Evolutionary conservation across 192 early-diverging fungal species (phyloP).

Genomic region (Coemansia sp.): DNA sequence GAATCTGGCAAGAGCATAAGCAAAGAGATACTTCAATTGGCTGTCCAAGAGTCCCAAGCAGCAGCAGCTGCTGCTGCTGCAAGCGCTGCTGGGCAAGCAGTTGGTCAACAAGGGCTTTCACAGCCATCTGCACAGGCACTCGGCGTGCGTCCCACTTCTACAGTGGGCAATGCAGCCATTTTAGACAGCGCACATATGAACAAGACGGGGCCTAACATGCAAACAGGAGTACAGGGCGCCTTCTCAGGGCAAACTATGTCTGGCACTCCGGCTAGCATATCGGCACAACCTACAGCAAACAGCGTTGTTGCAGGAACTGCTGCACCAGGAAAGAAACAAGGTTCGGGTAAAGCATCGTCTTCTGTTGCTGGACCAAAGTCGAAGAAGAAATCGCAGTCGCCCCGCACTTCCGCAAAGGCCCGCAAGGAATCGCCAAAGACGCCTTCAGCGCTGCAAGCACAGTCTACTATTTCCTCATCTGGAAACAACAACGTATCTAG

Average conservation of each 20-base stretch:
- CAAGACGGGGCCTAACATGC: neutral
- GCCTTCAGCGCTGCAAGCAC: neutral
- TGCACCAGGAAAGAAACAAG: conserved; percentile 23
- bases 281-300: conserved; percentile 5
- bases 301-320: conserved; percentile 11
- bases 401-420: conserved; percentile 35
- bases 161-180: neutral
- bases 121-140: neutral
- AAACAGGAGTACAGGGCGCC: conserved; percentile 17
- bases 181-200: neutral
- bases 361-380: conserved; percentile 33
- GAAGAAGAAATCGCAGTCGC: conserved; percentile 54
- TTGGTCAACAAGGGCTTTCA: neutral
- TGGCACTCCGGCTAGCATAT: neutral
- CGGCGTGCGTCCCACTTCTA: neutral
- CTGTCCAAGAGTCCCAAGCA: neutral
- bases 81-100: neutral
- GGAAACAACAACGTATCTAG: neutral
- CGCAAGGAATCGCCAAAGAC: conserved; percentile 26
- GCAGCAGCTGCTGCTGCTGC: neutral
- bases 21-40: conserved; percentile 11
- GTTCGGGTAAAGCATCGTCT: conserved; percentile 34
- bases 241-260: conserved; percentile 30
- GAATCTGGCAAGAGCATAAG: conserved; percentile 11
- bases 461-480: neutral